phyloP scores from a whole-genome alignment of 1,139 yeast species.

The Diutina scorzettiae region DNA sequence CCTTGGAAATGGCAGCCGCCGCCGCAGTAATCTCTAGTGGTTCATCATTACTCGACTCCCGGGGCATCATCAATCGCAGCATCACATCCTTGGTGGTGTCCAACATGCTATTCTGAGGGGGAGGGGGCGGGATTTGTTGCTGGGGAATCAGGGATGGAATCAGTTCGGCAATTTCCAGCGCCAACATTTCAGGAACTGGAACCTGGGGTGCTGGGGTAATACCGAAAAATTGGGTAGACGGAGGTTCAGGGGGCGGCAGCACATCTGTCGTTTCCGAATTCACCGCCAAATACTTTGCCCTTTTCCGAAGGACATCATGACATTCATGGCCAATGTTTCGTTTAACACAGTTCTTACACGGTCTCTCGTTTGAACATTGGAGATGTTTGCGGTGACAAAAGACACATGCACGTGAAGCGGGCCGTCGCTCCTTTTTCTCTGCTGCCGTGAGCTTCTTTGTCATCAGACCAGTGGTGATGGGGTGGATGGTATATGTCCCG shows the following conservation, averaged over 20 bases:
- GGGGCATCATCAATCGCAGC: slow-evolving; percentile 15
- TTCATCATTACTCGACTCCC: slow-evolving; percentile 7
- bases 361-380: slow-evolving; percentile 50
- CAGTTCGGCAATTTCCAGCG: neutral
- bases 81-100: slow-evolving; percentile 31
- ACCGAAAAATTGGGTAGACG: neutral
- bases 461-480: slow-evolving; percentile 21
- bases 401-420: slow-evolving; percentile 56
- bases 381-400: slow-evolving; percentile 64
- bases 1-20: slow-evolving; percentile 12
- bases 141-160: too few relatives aligned
- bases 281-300: slow-evolving; percentile 31
- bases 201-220: slow-evolving; percentile 6
- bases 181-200: slow-evolving; percentile 3
- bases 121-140: neutral
- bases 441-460: slow-evolving; percentile 45
- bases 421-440: slow-evolving; percentile 43
- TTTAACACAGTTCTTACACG: slow-evolving; percentile 59
- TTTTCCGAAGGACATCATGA: slow-evolving; percentile 46
- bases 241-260: neutral
- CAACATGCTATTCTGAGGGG: slow-evolving; percentile 13
- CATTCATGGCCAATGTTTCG: slow-evolving; percentile 45
- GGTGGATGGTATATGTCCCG: neutral
- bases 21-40: slow-evolving; percentile 13
- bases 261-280: too few relatives aligned